These are phyloP conservation scores for Leishmania major DNA, from an alignment of 208 protist species.

Conservation along the genomic window DNA sequence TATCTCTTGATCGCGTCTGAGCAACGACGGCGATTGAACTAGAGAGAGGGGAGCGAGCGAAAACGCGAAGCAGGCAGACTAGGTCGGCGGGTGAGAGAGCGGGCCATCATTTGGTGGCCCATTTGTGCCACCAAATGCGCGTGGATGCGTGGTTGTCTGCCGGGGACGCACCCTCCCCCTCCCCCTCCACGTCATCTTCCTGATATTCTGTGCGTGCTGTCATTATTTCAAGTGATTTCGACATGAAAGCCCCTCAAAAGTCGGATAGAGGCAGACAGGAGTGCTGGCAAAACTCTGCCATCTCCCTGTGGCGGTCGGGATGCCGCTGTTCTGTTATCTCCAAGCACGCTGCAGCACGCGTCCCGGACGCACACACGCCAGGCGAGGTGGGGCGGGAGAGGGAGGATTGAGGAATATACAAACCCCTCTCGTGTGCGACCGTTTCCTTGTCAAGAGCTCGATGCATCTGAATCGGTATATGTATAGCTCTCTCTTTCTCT, in stretches of 20 bases:
- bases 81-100: too few species aligned
- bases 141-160: background rate
- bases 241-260: background rate
- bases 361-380: background rate
- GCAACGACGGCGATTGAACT: background rate
- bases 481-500: background rate
- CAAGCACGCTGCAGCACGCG: background rate
- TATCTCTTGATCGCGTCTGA: background rate
- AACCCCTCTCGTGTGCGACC: background rate
- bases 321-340: background rate
- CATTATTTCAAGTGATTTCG: background rate
- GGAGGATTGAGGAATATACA: background rate
- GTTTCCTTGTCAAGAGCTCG: too few species aligned
- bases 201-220: background rate
- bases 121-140: background rate
- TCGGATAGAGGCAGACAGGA: background rate
- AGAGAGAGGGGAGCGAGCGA: background rate
- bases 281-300: background rate
- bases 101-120: too few species aligned
- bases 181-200: background rate
- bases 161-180: background rate
- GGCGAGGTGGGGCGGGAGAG: background rate
- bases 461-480: background rate
- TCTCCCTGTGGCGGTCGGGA: background rate
- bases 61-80: background rate